These are phyloP conservation scores for Biscogniauxia mediterranea DNA, from an alignment of 2,329 filamentous ascomycete genomes.

Conservation along the genomic window DNA sequence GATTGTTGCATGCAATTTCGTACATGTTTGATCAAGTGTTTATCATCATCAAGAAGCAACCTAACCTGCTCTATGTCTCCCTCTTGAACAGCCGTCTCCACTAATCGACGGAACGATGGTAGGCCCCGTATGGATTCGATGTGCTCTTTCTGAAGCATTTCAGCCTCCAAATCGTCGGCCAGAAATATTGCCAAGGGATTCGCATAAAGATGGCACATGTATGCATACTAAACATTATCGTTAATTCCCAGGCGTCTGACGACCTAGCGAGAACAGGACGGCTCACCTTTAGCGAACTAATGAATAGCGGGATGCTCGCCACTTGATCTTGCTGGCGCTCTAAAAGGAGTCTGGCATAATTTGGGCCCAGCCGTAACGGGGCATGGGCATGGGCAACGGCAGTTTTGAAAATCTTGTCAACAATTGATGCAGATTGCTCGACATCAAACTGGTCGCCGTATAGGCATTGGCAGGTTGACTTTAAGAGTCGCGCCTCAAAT, in stretches of 20 bases:
- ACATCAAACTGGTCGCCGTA: constrained; percentile 75
- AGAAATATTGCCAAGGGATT: constrained; percentile 70
- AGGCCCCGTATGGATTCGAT: constrained; percentile 66
- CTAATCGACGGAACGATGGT: constrained; percentile 62
- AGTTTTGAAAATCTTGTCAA: constrained; percentile 69
- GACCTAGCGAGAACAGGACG: not conserved
- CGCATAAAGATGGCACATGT: constrained; percentile 84
- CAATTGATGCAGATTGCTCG: constrained; percentile 66
- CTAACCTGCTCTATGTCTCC: constrained; percentile 44
- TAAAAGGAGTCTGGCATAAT: constrained; percentile 60
- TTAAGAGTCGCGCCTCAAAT: constrained; percentile 71
- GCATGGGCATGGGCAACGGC: constrained; percentile 59
- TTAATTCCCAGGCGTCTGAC: constrained; percentile 20
- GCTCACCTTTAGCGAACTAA: constrained; percentile 64
- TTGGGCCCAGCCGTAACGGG: constrained; percentile 61
- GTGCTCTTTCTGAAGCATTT: constrained; percentile 56
- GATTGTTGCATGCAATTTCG: constrained; percentile 37
- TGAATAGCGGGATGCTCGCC: constrained; percentile 70
- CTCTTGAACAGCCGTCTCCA: constrained; percentile 48
- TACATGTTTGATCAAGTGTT: constrained; percentile 43
- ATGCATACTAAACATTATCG: constrained; percentile 59
- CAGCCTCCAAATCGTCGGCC: constrained; percentile 31
- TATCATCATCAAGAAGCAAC: constrained; percentile 59
- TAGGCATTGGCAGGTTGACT: constrained; percentile 64
- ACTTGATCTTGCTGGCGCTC: constrained; percentile 76